Evolutionary conservation across 2,329 filamentous ascomycete genomes (phyloP).

Genomic region (Macrophomina pseudophaseolina): DNA sequence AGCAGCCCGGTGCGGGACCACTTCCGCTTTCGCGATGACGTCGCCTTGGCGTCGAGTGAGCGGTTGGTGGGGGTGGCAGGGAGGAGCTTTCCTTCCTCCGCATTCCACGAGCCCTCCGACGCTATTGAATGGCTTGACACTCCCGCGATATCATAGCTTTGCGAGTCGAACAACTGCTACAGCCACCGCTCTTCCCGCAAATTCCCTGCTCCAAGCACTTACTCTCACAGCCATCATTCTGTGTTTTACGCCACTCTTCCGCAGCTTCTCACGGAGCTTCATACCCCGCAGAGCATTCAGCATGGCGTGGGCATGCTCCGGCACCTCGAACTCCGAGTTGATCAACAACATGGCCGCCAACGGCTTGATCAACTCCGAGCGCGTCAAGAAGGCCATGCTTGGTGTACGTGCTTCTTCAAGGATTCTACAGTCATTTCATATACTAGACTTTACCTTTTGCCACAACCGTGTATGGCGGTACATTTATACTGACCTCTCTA

Average conservation of each 20-base stretch:
- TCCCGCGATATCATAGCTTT: not conserved
- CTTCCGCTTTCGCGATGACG: conserved; percentile 16
- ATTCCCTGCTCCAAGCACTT: not conserved
- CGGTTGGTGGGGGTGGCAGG: conserved; percentile 15
- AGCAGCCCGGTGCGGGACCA: conserved; percentile 7
- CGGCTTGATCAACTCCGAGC: conserved; percentile 72
- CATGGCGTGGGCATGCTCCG: conserved; percentile 93
- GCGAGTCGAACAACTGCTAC: not conserved
- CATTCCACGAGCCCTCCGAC: not conserved
- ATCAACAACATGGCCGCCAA: conserved; percentile 77
- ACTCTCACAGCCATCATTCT: conserved; percentile 1
- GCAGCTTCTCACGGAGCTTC: conserved; percentile 7
- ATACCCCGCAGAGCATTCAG: conserved; percentile 32
- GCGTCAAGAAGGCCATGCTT: conserved; percentile 80
- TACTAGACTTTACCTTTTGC: not conserved
- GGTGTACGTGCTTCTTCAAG: conserved; percentile 55
- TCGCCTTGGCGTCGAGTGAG: conserved; percentile 21
- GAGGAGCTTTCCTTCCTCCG: conserved; percentile 9
- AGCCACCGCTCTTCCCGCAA: not conserved
- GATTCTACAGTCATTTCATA: not conserved
- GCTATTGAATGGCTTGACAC: not conserved
- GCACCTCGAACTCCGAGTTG: conserved; percentile 73
- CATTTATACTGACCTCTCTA: not conserved
- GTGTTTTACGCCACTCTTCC: conserved; percentile 8
- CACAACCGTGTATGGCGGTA: not conserved